Base-by-base conservation (phyloP, 108 stramenopile species). In the Phaeodactylum tricornutum region DNA sequence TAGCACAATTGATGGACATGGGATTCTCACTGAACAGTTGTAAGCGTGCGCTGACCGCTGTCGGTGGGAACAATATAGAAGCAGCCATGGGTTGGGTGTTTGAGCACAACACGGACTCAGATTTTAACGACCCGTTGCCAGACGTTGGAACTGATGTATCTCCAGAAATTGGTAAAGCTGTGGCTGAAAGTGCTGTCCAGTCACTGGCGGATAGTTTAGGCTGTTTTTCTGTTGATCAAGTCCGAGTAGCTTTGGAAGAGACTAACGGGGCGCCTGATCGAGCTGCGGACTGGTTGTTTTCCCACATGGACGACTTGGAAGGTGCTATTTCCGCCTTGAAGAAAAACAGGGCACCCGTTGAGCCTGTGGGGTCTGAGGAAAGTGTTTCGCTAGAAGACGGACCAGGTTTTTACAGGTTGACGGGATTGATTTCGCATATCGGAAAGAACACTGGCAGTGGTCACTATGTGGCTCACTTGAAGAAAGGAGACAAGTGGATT, bases 31-130 rank as follows among this genome's bases (percentile, higher is more conserved):
- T 92, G 79, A 97, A 99, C 53, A 95, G 92, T 11, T 90, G 88
- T 67, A 85, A 75, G 57, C 74, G 96, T 29, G 98, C 98, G 4
- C 62, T 94, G 46, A 55, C 71, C 9, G 94, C 97, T 19, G 78
- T 83, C 43, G 81, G 84, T 20, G 96, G 96, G 45, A 72, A 72
- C 15, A 65, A 89, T 57, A 72, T 82, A 4, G 97, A 98, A 53
- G 75, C 77, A 22, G 97, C 98, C 15, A 96, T 96, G 94, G 81
- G 84, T 40, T 99, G 98, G 98, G 72, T 99, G 27, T 88, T 97
- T 67, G 65, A 66, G 52, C 98, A 99, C 81, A 91, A 84, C 59
- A 80, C 41, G 25, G 98, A 99, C 59, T 68, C 94, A 6, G 94
- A 99, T 59, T 96, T 99, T 55, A 93, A 96, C 60, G 94, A 93